A percentile compares a stretch with the other conserved stretches of the same genome.
Conservation (phyloP, 2,329 filamentous ascomycete species). For the Phialophora tarda region DNA sequence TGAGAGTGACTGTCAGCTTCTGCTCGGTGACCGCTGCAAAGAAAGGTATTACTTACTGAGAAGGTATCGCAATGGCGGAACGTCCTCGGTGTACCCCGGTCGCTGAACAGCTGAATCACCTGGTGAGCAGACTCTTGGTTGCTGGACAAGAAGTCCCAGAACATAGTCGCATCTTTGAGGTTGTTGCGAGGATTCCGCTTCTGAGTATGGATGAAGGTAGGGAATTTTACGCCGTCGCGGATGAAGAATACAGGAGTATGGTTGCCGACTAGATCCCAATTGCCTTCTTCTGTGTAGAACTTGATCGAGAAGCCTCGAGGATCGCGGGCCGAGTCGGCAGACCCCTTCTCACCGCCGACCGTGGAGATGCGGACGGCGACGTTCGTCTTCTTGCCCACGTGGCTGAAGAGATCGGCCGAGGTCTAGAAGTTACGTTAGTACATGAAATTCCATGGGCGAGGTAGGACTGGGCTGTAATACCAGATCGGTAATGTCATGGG, state of each 20-base stretch:
- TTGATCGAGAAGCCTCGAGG: conserved; percentile 58
- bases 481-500: conserved; percentile 61
- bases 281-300: conserved; percentile 59
- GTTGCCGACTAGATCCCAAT: conserved; percentile 57
- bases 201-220: conserved; percentile 74
- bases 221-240: conserved; percentile 67
- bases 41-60: conserved; percentile 20
- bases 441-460: neutral
- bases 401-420: conserved; percentile 59
- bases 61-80: conserved; percentile 72
- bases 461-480: conserved; percentile 11
- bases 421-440: conserved; percentile 43
- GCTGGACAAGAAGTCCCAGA: conserved; percentile 68
- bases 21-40: neutral
- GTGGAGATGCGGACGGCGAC: conserved; percentile 56
- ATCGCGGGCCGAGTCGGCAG: conserved; percentile 55
- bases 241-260: conserved; percentile 53
- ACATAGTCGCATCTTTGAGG: conserved; percentile 70
- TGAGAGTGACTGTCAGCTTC: conserved; percentile 42
- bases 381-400: conserved; percentile 58
- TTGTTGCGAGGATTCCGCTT: conserved; percentile 74
- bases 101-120: conserved; percentile 69
- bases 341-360: conserved; percentile 53
- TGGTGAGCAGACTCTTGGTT: conserved; percentile 69
- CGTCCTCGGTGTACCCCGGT: conserved; percentile 69